Conservation (phyloP, 2,329 filamentous ascomycete species). For the Fusarium acutatum region DNA sequence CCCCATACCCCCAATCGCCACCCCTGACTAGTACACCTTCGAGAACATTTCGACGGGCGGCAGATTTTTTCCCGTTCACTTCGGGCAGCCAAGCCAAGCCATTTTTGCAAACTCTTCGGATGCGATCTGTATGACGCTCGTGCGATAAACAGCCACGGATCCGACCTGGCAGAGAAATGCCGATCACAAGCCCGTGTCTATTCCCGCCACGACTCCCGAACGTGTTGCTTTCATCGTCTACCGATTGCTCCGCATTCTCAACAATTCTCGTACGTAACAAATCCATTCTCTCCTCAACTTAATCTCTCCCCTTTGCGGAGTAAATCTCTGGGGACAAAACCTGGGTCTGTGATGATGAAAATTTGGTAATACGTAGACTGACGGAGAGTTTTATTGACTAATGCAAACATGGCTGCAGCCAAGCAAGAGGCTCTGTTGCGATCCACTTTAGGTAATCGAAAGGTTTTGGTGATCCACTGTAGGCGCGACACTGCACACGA, state of each 20-base stretch:
- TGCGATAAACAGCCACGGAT: slow-evolving; percentile 11
- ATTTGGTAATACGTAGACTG: background rate
- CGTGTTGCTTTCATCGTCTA: background rate
- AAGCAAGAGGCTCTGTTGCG: slow-evolving; percentile 32
- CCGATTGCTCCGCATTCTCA: slow-evolving; percentile 24
- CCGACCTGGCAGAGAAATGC: slow-evolving; percentile 16
- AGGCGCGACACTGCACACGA: background rate
- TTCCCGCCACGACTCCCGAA: background rate
- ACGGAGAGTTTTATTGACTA: slow-evolving; percentile 32
- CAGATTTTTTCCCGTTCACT: background rate
- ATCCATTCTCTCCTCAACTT: slow-evolving; percentile 28
- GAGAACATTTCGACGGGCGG: slow-evolving; percentile 27
- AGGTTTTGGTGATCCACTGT: slow-evolving; percentile 14
- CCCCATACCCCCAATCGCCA: background rate
- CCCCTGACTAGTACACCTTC: slow-evolving; percentile 28
- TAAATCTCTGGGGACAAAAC: slow-evolving; percentile 25
- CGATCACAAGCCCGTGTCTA: background rate
- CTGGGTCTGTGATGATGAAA: background rate
- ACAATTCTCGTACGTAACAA: slow-evolving; percentile 25
- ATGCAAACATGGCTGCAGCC: slow-evolving; percentile 30
- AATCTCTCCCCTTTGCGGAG: slow-evolving; percentile 34
- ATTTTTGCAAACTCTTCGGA: slow-evolving; percentile 8
- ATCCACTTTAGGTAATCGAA: slow-evolving; percentile 33
- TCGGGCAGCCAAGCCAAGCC: slow-evolving; percentile 6
- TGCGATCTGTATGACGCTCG: slow-evolving; percentile 7